A percentile compares a stretch with the other conserved stretches of the same genome.
phyloP scores from a whole-genome alignment of 1,284 basidiomycete species.

The Cutaneotrichosporon cavernicola region DNA sequence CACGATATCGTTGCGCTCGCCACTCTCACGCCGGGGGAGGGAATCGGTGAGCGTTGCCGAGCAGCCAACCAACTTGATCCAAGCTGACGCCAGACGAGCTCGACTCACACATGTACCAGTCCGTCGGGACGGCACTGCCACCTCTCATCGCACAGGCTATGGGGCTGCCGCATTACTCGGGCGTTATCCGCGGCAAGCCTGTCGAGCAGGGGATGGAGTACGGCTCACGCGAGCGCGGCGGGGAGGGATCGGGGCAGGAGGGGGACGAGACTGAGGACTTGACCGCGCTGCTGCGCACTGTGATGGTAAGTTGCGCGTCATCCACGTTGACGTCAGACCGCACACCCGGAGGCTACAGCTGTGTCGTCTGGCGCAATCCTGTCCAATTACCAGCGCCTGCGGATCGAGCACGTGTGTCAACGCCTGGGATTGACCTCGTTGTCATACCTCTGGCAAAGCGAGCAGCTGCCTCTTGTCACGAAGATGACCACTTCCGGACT shows the following conservation, averaged over 20 bases:
- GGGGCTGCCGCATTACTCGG: slow-evolving; percentile 79
- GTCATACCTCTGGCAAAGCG: slow-evolving; percentile 90
- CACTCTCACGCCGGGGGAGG: slow-evolving; percentile 75
- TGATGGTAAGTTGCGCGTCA: slow-evolving; percentile 64
- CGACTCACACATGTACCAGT: slow-evolving; percentile 98
- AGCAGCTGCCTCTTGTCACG: slow-evolving; percentile 75
- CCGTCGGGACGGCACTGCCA: slow-evolving; percentile 92
- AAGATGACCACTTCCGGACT: slow-evolving; percentile 84
- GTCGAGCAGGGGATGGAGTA: slow-evolving; percentile 83
- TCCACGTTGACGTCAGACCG: slow-evolving; percentile 55
- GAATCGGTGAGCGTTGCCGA: slow-evolving; percentile 65
- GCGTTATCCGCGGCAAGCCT: slow-evolving; percentile 75
- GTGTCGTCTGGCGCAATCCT: slow-evolving; percentile 95
- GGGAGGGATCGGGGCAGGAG: slow-evolving; percentile 57
- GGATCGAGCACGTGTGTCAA: slow-evolving; percentile 95
- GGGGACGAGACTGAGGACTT: slow-evolving; percentile 98
- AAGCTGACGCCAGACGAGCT: slow-evolving; percentile 72
- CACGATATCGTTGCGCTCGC: slow-evolving; percentile 88
- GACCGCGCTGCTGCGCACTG: slow-evolving; percentile 68
- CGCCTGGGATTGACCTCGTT: slow-evolving; percentile 79
- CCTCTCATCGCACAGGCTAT: slow-evolving; percentile 82
- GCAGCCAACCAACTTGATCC: background rate
- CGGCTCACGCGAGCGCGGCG: slow-evolving; percentile 57
- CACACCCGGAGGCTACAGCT: slow-evolving; percentile 79
- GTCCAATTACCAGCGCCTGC: slow-evolving; percentile 93